phyloP scores from a whole-genome alignment of 495 filamentous ascomycete genomes.

The Xylaria cubensis region DNA sequence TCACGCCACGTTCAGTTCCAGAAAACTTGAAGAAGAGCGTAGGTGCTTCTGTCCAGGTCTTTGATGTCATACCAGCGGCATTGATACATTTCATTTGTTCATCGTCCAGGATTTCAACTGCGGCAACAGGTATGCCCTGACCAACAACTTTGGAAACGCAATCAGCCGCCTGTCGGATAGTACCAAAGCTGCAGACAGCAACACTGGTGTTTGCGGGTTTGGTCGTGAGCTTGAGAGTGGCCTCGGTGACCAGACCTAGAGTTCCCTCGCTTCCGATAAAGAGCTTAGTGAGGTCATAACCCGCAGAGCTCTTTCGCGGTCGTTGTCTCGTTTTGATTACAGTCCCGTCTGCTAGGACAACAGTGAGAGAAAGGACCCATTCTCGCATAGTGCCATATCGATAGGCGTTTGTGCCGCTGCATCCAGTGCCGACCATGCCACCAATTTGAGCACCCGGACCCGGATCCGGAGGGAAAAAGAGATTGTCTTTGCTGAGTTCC shows the following conservation, averaged over 20 bases:
- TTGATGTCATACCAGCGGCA: slow-evolving; percentile 71
- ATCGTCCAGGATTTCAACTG: slow-evolving; percentile 92
- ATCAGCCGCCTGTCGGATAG: slow-evolving; percentile 78
- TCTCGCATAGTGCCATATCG: slow-evolving; percentile 96
- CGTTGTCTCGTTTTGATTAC: slow-evolving; percentile 86
- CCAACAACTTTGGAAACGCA: slow-evolving; percentile 81
- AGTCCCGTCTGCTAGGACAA: slow-evolving; percentile 90
- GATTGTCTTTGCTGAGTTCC: slow-evolving; percentile 65
- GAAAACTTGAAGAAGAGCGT: slow-evolving; percentile 97
- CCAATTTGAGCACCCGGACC: slow-evolving; percentile 88
- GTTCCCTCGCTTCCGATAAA: slow-evolving; percentile 96
- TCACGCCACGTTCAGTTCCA: slow-evolving; percentile 75
- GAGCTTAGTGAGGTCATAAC: slow-evolving; percentile 84
- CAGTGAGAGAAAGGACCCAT: slow-evolving; percentile 90
- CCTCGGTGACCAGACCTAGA: slow-evolving; percentile 86
- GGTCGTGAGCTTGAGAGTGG: slow-evolving; percentile 80
- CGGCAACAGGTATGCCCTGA: slow-evolving; percentile 82
- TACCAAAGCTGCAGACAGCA: slow-evolving; percentile 80
- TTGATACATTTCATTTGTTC: slow-evolving; percentile 96
- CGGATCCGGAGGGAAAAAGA: slow-evolving; percentile 87
- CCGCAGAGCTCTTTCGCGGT: slow-evolving; percentile 80
- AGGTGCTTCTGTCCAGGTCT: slow-evolving; percentile 76
- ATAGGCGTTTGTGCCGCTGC: slow-evolving; percentile 91
- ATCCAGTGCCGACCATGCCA: slow-evolving; percentile 95
- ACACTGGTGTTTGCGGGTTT: slow-evolving; percentile 82